These are phyloP conservation scores for Leersia perrieri DNA, from an alignment of 176 grass and related monocot species.

Conservation along the genomic window DNA sequence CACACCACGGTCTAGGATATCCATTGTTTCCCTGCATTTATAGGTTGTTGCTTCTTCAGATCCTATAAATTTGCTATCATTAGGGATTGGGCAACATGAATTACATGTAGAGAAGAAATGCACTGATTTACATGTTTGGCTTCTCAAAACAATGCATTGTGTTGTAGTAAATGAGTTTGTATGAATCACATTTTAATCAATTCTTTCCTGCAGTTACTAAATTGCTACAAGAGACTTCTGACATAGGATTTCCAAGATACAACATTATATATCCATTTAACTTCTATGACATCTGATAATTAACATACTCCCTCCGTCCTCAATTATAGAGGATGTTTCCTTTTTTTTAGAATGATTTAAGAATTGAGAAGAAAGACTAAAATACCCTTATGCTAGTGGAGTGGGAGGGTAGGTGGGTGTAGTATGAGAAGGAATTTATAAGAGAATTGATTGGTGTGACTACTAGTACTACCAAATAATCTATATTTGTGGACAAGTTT, in stretches of 20 bases:
- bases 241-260: not conserved
- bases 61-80: not conserved
- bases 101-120: slow-evolving; percentile 5
- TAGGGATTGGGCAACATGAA: not conserved
- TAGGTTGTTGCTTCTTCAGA: not conserved
- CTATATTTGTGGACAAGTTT: too few species aligned
- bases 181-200: not conserved
- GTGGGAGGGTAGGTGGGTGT: too few species aligned
- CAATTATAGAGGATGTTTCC: too few species aligned
- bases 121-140: not conserved
- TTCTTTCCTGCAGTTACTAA: not conserved
- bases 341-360: too few species aligned
- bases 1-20: not conserved
- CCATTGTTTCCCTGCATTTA: not conserved
- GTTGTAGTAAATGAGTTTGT: not conserved
- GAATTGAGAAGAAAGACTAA: too few species aligned
- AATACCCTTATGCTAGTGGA: too few species aligned
- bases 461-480: too few species aligned
- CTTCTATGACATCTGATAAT: not conserved
- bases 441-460: too few species aligned
- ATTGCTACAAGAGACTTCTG: not conserved
- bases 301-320: too few species aligned
- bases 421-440: too few species aligned
- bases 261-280: slow-evolving; percentile 21
- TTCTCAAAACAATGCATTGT: not conserved